These are phyloP conservation scores for Venturia oleaginea DNA, from an alignment of 2,329 filamentous ascomycete genomes.

Conservation along the genomic window DNA sequence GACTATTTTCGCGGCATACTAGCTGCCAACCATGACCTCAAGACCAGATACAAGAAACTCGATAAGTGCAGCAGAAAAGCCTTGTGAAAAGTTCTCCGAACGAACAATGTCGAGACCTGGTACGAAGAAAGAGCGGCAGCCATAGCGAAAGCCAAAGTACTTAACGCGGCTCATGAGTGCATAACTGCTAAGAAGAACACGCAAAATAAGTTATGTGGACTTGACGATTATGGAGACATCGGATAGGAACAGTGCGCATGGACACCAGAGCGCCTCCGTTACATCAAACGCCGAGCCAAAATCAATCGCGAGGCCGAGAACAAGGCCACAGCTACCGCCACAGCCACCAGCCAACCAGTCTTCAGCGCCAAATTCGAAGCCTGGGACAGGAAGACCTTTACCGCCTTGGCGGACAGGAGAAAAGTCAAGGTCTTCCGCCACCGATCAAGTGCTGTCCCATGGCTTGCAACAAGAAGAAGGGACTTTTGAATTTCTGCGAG, in stretches of 20 bases:
- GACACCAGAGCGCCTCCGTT: background rate
- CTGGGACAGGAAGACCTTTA: background rate
- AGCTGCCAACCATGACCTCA: no score
- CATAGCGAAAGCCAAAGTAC: no score
- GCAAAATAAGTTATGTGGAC: no score
- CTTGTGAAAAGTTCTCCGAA: no score
- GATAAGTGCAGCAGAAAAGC: no score
- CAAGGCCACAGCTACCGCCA: background rate
- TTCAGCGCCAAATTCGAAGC: background rate
- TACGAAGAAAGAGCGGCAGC: no score
- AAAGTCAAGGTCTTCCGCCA: background rate
- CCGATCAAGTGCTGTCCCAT: background rate
- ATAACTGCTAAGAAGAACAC: no score
- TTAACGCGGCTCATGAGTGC: no score
- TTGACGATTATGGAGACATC: no score
- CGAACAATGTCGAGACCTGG: no score
- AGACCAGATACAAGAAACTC: no score
- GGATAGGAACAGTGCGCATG: background rate
- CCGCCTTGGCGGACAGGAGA: background rate
- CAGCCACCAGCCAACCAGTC: background rate
- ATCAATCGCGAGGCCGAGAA: background rate
- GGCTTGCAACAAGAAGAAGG: background rate
- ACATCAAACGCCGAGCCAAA: background rate
- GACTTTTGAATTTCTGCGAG: background rate
- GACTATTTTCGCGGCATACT: no score